phyloP scores from a whole-genome alignment of 768 basidiomycete genomes.

The Lentinus brumalis region DNA sequence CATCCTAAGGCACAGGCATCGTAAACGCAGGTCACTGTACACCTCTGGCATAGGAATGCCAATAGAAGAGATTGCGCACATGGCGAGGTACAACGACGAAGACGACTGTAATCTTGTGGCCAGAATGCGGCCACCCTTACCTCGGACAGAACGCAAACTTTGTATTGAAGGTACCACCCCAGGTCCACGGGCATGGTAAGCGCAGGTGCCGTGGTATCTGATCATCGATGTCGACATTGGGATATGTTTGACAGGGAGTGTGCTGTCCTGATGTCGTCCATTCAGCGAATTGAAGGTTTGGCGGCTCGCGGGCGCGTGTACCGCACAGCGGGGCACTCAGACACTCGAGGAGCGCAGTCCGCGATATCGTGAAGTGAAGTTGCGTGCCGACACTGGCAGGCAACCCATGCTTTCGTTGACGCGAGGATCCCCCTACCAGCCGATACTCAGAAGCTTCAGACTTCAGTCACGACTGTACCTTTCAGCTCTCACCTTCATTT shows the following conservation, averaged over 20 bases:
- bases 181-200: neutral
- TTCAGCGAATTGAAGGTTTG: neutral
- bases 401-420: neutral
- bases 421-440: too few relatives aligned
- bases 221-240: neutral
- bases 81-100: neutral
- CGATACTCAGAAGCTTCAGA: too few relatives aligned
- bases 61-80: neutral
- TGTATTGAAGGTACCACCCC: neutral
- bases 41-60: too few relatives aligned
- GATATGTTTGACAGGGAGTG: neutral
- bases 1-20: neutral
- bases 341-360: too few relatives aligned
- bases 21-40: neutral
- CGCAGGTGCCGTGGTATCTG: neutral
- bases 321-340: too few relatives aligned
- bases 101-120: neutral
- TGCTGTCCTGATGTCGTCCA: too few relatives aligned
- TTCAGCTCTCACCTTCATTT: conserved; percentile 4
- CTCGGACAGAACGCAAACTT: neutral
- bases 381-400: neutral
- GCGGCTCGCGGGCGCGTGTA: neutral
- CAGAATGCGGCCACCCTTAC: neutral
- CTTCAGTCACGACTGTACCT: neutral
- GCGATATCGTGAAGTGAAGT: neutral